These are phyloP conservation scores for Penicillium sp. DNA, from an alignment of 2,329 filamentous ascomycete genomes.

Conservation along the genomic window DNA sequence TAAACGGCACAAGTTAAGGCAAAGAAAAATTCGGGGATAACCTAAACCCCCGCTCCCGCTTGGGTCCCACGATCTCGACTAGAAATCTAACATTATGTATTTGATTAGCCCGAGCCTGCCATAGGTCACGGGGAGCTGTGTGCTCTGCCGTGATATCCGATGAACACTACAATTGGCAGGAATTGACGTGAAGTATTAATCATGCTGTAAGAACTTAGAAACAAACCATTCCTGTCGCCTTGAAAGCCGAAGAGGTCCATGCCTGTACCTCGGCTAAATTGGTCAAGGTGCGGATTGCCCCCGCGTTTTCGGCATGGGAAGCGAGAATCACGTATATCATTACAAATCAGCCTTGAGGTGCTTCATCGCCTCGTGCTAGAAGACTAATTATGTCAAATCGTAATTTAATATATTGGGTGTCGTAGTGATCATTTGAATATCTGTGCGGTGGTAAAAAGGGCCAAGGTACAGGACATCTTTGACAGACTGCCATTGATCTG, in stretches of 20 bases:
- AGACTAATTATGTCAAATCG: neutral
- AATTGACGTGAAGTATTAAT: neutral
- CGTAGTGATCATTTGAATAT: neutral
- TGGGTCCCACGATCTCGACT: neutral
- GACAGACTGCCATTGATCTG: neutral
- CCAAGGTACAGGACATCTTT: neutral
- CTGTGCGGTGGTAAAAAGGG: neutral
- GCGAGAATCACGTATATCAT: neutral
- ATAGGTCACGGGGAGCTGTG: neutral
- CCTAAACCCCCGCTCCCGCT: neutral
- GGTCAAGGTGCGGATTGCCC: neutral
- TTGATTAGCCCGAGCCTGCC: neutral
- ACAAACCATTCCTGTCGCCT: neutral
- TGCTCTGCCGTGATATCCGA: neutral
- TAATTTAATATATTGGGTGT: neutral
- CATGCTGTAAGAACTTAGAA: neutral
- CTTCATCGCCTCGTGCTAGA: neutral
- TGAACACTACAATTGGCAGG: neutral
- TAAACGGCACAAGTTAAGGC: neutral
- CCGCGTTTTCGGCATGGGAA: neutral
- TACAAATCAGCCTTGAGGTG: neutral
- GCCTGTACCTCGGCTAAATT: conserved; percentile 5
- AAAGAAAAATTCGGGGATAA: neutral
- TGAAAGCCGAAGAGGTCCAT: neutral
- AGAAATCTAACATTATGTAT: neutral